These are phyloP conservation scores for Pleurotus tuber-regium DNA, from an alignment of 768 basidiomycete species.

Conservation along the genomic window DNA sequence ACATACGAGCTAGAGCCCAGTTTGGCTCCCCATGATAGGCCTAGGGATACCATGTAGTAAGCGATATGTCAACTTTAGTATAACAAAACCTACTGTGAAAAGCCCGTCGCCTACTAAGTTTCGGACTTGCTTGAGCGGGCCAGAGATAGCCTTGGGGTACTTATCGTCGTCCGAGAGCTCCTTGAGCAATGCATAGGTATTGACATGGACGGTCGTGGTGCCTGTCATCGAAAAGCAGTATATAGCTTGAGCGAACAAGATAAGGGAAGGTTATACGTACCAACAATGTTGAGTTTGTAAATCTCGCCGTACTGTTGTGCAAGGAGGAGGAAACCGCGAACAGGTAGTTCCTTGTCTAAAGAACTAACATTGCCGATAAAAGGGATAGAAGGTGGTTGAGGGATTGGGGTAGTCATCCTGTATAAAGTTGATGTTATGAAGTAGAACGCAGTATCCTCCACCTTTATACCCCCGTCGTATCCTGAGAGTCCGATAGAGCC, in stretches of 20 bases:
- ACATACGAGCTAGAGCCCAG: slow-evolving; percentile 44
- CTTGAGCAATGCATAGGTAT: slow-evolving; percentile 33
- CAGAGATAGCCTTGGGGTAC: slow-evolving; percentile 37
- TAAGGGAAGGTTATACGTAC: slow-evolving; percentile 19
- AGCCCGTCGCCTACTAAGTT: slow-evolving; percentile 38
- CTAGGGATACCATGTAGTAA: slow-evolving; percentile 11
- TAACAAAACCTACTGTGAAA: slow-evolving; percentile 29
- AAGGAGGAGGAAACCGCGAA: slow-evolving; percentile 31
- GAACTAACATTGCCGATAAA: slow-evolving; percentile 38
- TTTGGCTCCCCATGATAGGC: slow-evolving; percentile 41
- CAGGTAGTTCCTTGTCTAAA: slow-evolving; percentile 34
- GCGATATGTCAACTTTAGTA: neutral
- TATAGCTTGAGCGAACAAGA: neutral
- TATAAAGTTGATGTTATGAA: neutral
- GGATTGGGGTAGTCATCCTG: slow-evolving; percentile 35
- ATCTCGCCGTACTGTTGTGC: slow-evolving; percentile 40
- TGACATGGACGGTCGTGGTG: slow-evolving; percentile 25
- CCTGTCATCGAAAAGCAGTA: slow-evolving; percentile 17
- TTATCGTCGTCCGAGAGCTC: slow-evolving; percentile 41
- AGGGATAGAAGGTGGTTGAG: slow-evolving; percentile 39
- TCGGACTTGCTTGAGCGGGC: slow-evolving; percentile 31
- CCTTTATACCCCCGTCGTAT: neutral
- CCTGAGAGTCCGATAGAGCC: neutral
- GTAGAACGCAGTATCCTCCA: neutral
- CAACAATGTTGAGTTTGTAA: slow-evolving; percentile 33